Base-by-base conservation (phyloP, 2,329 filamentous ascomycete genomes). In the Neonectria coccinea region DNA sequence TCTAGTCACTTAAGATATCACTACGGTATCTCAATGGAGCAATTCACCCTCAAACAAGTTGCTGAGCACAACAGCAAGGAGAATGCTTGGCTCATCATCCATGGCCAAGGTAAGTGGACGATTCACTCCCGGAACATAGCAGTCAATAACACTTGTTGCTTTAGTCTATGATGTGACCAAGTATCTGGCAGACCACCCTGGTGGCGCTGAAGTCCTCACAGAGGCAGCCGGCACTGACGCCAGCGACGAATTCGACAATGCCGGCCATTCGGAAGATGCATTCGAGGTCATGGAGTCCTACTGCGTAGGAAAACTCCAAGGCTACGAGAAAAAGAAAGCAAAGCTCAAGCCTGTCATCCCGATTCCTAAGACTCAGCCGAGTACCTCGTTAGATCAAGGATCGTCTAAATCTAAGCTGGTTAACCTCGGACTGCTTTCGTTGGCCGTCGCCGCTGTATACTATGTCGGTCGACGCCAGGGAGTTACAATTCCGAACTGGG, bases 231-330 rank as follows among this genome's bases (percentile, higher is more conserved):
- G 93, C 62, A 89, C 90, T 71, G 92, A 96, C 79, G 89, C 91
- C 52, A 92, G 91, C 47, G 89, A 92, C 76, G 91, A 89, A 45
- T 96, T 94, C 74, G 92, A 96, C 80, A 91, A 94, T 74, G 92
- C 93, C 41, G 92, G 92, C 48, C 93, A 97, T 82, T 93, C 91
- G 51, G 91, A 93, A 25, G 83, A 85, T 59, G 82, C 82, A 3
- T 76, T 73, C 55, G 81, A 83, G 42, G 79, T 82, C 51, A 79
- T 84, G 76, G 75, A 74, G 2, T 64, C 73, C 12, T 81, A 76
- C 57, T 67, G 67, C 44, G 52, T 84, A 36, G 82, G 82, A 18
- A 77, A 74, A 31, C 73, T 81, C 59, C 78, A 77, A 56, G 79
- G 77, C 45, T 71, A 70, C 3, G 69, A 71, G 9, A 66, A 71